Conservation (phyloP, 768 basidiomycete genomes). For the Rickenella mellea region DNA sequence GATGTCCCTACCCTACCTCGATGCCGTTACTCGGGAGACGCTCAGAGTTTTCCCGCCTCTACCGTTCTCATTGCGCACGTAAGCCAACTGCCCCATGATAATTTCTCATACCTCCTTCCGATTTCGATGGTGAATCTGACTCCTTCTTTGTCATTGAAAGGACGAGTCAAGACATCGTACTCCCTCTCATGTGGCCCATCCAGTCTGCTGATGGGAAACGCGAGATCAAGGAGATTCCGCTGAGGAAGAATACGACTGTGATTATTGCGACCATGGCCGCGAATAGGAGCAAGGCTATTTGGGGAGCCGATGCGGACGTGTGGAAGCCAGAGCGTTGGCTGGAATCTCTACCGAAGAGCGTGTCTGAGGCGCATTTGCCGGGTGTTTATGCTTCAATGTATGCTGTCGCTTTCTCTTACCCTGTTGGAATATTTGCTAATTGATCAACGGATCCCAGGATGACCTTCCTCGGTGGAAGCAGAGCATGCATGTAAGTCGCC, state of each 20-base stretch:
- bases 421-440: not conserved
- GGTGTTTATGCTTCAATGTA: slow-evolving; percentile 24
- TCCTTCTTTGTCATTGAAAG: slow-evolving; percentile 17
- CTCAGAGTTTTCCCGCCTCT: slow-evolving; percentile 20
- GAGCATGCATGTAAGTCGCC: slow-evolving; percentile 10
- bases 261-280: slow-evolving; percentile 16
- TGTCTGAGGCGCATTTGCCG: slow-evolving; percentile 19
- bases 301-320: slow-evolving; percentile 31
- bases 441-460: not conserved
- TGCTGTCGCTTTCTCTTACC: not conserved
- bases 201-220: slow-evolving; percentile 24
- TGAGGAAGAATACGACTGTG: slow-evolving; percentile 18
- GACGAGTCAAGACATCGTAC: slow-evolving; percentile 23
- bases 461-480: slow-evolving; percentile 4
- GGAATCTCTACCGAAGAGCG: slow-evolving; percentile 10
- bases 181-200: slow-evolving; percentile 33
- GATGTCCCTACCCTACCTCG: slow-evolving; percentile 17
- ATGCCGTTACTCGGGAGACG: slow-evolving; percentile 17
- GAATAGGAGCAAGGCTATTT: slow-evolving; percentile 26
- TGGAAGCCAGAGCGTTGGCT: slow-evolving; percentile 38
- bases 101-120: not conserved
- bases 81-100: slow-evolving; percentile 8
- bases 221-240: slow-evolving; percentile 12
- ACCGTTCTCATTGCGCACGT: slow-evolving; percentile 16
- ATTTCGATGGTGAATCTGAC: not conserved